phyloP scores from a whole-genome alignment of 805 yeast genomes.

The Jamesozyma hellenica region DNA sequence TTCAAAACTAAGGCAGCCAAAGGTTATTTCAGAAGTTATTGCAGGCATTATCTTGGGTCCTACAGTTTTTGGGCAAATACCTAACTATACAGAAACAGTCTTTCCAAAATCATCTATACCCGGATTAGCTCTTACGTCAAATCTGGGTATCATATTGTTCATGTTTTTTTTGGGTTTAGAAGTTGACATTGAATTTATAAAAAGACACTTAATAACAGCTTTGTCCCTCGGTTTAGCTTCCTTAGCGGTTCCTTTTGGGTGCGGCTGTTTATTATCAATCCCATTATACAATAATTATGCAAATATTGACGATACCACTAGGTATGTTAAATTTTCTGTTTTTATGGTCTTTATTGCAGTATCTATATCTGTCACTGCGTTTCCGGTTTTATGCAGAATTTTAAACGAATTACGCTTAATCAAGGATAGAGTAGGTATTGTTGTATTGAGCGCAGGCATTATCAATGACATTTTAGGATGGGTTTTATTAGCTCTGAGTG shows the following conservation, averaged over 20 bases:
- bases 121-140: slow-evolving; percentile 57
- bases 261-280: slow-evolving; percentile 61
- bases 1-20: slow-evolving; percentile 56
- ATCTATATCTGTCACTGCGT: slow-evolving; percentile 77
- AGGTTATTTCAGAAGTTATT: slow-evolving; percentile 73
- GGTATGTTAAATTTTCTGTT: slow-evolving; percentile 50
- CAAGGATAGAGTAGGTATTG: slow-evolving; percentile 60
- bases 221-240: slow-evolving; percentile 58
- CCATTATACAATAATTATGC: slow-evolving; percentile 55
- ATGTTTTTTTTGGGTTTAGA: slow-evolving; percentile 72
- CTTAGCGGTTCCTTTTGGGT: slow-evolving; percentile 71
- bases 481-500: slow-evolving; percentile 66
- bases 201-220: slow-evolving; percentile 51
- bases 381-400: slow-evolving; percentile 75
- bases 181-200: slow-evolving; percentile 59
- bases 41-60: slow-evolving; percentile 72
- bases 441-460: slow-evolving; percentile 77
- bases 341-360: slow-evolving; percentile 75
- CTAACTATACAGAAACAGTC: slow-evolving; percentile 52
- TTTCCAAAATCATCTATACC: slow-evolving; percentile 58
- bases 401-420: slow-evolving; percentile 61
- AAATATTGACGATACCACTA: slow-evolving; percentile 22
- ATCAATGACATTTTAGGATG: slow-evolving; percentile 73
- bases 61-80: slow-evolving; percentile 61
- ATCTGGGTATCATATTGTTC: slow-evolving; percentile 63